phyloP scores from a whole-genome alignment of 176 grass and related monocot species.

The Zoysia pacifica region DNA sequence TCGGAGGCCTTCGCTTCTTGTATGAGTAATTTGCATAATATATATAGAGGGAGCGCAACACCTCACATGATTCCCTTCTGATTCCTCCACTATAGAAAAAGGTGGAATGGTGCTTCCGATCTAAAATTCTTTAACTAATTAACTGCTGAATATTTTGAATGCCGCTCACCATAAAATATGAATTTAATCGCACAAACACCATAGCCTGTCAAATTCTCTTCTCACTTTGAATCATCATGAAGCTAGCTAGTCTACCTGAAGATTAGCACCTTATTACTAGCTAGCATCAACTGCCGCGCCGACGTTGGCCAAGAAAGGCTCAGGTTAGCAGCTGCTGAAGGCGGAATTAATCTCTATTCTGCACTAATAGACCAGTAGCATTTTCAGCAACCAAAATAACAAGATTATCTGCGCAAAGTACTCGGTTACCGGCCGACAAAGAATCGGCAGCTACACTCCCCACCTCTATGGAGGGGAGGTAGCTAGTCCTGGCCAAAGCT shows the following conservation, averaged over 20 bases:
- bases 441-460: slow-evolving; percentile 63
- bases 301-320: slow-evolving; percentile 43
- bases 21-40: slow-evolving; percentile 36
- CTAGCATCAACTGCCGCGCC: slow-evolving; percentile 55
- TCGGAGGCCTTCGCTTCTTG: slow-evolving; percentile 46
- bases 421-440: slow-evolving; percentile 67
- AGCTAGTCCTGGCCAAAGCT: slow-evolving; percentile 42
- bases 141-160: slow-evolving; percentile 45
- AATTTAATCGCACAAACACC: slow-evolving; percentile 15
- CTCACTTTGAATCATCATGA: slow-evolving; percentile 45
- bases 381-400: slow-evolving; percentile 41
- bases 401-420: slow-evolving; percentile 52
- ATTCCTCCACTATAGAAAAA: slow-evolving; percentile 55
- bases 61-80: slow-evolving; percentile 77
- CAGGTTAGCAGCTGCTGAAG: slow-evolving; percentile 40
- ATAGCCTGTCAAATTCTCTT: slow-evolving; percentile 29
- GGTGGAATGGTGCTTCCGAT: slow-evolving; percentile 47
- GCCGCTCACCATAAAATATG: slow-evolving; percentile 33
- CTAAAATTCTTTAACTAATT: slow-evolving; percentile 14
- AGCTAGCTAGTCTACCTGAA: slow-evolving; percentile 53
- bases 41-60: slow-evolving; percentile 47
- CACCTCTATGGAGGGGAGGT: slow-evolving; percentile 42
- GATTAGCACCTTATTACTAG: slow-evolving; percentile 29
- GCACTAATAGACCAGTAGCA: slow-evolving; percentile 30
- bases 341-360: slow-evolving; percentile 36